These are phyloP conservation scores for Elaeis guineensis DNA, from an alignment of 176 grass and related monocot species.

Conservation along the genomic window DNA sequence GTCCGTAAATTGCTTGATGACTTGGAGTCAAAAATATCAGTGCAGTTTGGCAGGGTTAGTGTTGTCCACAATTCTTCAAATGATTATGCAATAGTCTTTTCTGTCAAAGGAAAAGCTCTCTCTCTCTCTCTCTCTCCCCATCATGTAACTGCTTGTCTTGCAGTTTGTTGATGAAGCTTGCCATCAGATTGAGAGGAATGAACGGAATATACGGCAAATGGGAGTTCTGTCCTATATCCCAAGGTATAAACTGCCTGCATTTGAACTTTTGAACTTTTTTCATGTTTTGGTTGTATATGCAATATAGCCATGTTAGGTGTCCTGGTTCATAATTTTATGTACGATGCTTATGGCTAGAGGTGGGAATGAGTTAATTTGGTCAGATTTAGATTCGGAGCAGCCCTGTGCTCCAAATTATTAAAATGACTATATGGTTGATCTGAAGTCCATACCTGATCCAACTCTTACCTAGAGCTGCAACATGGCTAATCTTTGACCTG, in stretches of 20 bases:
- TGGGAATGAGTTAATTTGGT: too few species aligned
- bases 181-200: conserved; percentile 90
- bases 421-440: too few species aligned
- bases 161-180: conserved; percentile 98
- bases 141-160: conserved; percentile 1
- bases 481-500: too few species aligned
- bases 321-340: too few species aligned
- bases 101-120: conserved; percentile 14
- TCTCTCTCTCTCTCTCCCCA: not conserved
- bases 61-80: not conserved
- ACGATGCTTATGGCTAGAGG: too few species aligned
- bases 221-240: conserved; percentile 84
- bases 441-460: too few species aligned
- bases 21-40: conserved; percentile 89
- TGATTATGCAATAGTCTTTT: not conserved
- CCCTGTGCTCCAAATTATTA: too few species aligned
- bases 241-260: conserved; percentile 42
- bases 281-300: too few species aligned
- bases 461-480: too few species aligned
- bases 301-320: too few species aligned
- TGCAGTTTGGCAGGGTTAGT: conserved; percentile 85
- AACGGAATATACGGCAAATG: conserved; percentile 69
- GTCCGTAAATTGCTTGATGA: conserved; percentile 93
- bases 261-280: not conserved
- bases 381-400: too few species aligned